A percentile compares a stretch with the other conserved stretches of the same genome.
Evolutionary conservation across 129 eudicot genomes (phyloP).

Genomic region (Flaveria bidentis): DNA sequence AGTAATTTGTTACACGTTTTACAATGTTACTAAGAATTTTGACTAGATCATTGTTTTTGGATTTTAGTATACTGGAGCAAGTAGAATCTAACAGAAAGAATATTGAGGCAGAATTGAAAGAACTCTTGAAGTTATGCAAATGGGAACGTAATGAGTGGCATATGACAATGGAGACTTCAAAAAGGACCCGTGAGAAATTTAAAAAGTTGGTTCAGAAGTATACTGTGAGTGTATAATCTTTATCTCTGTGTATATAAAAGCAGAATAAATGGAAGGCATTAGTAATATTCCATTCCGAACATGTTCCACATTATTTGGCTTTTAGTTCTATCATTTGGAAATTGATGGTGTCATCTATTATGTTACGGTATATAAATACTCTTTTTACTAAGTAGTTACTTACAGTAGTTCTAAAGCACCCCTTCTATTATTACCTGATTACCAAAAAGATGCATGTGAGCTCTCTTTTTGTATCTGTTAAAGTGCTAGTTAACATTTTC

Average conservation of each 20-base stretch:
- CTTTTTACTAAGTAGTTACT: too few relatives aligned
- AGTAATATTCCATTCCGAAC: background rate
- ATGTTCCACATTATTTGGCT: background rate
- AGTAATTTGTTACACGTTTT: background rate
- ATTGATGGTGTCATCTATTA: background rate
- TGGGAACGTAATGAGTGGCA: conserved; percentile 70
- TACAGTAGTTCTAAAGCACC: background rate
- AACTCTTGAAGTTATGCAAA: conserved; percentile 55
- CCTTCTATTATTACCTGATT: background rate
- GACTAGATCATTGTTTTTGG: conserved; percentile 9
- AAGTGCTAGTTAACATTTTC: background rate
- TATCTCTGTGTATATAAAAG: background rate
- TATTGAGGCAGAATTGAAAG: conserved; percentile 65
- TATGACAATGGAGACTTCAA: conserved; percentile 61
- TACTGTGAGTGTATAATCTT: conserved; percentile 52
- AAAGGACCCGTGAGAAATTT: conserved; percentile 64
- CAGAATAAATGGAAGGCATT: background rate
- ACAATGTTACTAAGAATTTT: background rate
- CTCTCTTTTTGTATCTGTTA: background rate
- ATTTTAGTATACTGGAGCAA: conserved; percentile 56
- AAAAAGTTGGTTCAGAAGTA: conserved; percentile 72
- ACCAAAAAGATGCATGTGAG: background rate
- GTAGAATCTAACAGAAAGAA: conserved; percentile 51
- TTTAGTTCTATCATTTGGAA: background rate
- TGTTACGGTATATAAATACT: background rate